phyloP scores from a whole-genome alignment of 148 eudicot genomes.

The Spergularia bocconei region DNA sequence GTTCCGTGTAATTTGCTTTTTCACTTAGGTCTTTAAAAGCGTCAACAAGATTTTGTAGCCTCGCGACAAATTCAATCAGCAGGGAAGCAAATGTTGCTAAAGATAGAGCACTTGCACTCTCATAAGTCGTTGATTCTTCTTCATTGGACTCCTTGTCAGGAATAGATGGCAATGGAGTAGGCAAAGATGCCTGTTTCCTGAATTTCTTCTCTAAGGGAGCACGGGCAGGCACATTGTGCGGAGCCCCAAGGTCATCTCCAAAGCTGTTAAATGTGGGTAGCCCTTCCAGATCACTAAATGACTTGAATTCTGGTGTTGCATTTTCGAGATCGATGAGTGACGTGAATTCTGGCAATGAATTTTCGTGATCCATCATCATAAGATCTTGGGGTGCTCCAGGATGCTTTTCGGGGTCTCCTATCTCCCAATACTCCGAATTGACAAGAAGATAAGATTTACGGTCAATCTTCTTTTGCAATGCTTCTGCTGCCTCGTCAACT shows the following conservation, averaged over 20 bases:
- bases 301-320: constrained; percentile 32
- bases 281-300: constrained; percentile 41
- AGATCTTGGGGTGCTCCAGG: constrained; percentile 33
- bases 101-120: constrained; percentile 72
- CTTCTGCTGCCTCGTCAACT: constrained; percentile 70
- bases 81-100: constrained; percentile 70
- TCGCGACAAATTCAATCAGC: constrained; percentile 73
- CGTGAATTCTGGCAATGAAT: constrained; percentile 32
- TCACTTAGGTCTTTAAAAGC: constrained; percentile 65
- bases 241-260: constrained; percentile 13
- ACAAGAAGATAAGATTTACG: constrained; percentile 72
- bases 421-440: constrained; percentile 70
- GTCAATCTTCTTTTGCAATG: constrained; percentile 69
- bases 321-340: constrained; percentile 42
- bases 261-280: constrained; percentile 32
- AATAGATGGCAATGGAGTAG: constrained; percentile 25
- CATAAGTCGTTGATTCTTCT: constrained; percentile 55
- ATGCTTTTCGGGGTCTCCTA: constrained; percentile 33
- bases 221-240: constrained; percentile 7
- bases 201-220: constrained; percentile 16
- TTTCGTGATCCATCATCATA: constrained; percentile 28
- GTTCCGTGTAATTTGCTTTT: constrained; percentile 58
- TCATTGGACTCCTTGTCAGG: constrained; percentile 27
- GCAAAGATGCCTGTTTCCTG: constrained; percentile 36
- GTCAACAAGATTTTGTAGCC: constrained; percentile 74